A percentile compares a stretch with the other conserved stretches of the same genome.
Conservation (phyloP, 495 filamentous ascomycete species). For the Tuber umbilicatum region DNA sequence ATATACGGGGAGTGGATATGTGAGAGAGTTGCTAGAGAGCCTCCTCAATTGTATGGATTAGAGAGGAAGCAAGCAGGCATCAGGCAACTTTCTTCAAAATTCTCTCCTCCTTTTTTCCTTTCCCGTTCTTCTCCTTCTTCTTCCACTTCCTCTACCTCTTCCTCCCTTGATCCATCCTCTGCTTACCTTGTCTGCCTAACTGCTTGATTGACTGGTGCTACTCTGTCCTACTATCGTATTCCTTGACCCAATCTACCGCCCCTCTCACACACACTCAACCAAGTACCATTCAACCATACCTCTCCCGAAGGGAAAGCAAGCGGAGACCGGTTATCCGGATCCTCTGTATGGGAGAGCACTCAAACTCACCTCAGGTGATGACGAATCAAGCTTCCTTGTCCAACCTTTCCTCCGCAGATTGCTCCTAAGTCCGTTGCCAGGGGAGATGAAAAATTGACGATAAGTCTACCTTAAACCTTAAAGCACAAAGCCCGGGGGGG, state of each 20-base stretch:
- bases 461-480: conserved; percentile 25
- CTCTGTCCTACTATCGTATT: not conserved
- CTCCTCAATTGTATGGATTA: not conserved
- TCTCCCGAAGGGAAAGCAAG: not conserved
- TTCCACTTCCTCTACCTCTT: conserved; percentile 10
- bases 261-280: not conserved
- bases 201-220: conserved; percentile 2
- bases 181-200: conserved; percentile 1
- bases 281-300: conserved; percentile 1
- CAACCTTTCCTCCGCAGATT: conserved; percentile 18
- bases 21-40: not conserved
- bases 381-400: conserved; percentile 26
- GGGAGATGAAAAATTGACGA: not conserved
- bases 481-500: conserved; percentile 17
- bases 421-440: conserved; percentile 10
- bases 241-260: conserved; percentile 1
- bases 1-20: not conserved
- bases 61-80: not conserved
- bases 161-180: conserved; percentile 16
- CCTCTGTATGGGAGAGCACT: conserved; percentile 7
- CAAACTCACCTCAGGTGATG: conserved; percentile 30
- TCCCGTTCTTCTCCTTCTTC: conserved; percentile 5
- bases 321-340: not conserved
- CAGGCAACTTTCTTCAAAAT: conserved; percentile 15
- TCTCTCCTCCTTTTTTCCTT: conserved; percentile 14